phyloP scores from a whole-genome alignment of 305 asterid species.

The Fraxinus greggii region DNA sequence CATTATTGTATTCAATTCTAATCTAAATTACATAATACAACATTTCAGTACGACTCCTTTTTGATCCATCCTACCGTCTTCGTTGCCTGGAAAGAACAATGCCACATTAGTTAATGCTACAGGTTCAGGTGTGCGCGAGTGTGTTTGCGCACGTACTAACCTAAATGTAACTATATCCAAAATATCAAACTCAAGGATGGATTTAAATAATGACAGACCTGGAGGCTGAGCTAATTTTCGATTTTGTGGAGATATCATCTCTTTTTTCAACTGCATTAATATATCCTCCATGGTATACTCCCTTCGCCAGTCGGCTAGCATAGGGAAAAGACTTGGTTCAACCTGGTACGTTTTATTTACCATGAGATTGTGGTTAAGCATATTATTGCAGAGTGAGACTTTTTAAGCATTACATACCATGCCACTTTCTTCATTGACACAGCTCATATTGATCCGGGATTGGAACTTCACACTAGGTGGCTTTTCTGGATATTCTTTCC shows the following conservation, averaged over 20 bases:
- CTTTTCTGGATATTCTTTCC: constrained; percentile 72
- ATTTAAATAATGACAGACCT: constrained; percentile 37
- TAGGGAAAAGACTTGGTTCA: constrained; percentile 63
- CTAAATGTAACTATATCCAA: neutral
- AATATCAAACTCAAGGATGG: neutral
- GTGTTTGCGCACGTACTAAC: too few species aligned
- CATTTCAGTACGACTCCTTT: constrained; percentile 69
- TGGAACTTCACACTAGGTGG: constrained; percentile 79
- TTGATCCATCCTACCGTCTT: constrained; percentile 69
- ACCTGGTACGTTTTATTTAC: constrained; percentile 42
- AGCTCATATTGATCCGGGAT: constrained; percentile 70
- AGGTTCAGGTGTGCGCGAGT: neutral
- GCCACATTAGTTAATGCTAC: neutral
- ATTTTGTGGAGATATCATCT: constrained; percentile 80
- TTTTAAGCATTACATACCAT: constrained; percentile 44
- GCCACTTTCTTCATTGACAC: constrained; percentile 71
- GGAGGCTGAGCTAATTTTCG: constrained; percentile 76
- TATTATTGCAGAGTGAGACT: neutral
- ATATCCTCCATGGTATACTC: constrained; percentile 86
- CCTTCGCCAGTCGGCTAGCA: constrained; percentile 76
- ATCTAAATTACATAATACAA: constrained; percentile 53
- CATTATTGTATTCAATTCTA: constrained; percentile 14
- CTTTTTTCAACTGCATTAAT: constrained; percentile 67
- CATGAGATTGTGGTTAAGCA: constrained; percentile 8
- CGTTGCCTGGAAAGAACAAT: constrained; percentile 52